Conservation (phyloP, 169 alveolate genomes). For the Cryptosporidium meleagridis region DNA sequence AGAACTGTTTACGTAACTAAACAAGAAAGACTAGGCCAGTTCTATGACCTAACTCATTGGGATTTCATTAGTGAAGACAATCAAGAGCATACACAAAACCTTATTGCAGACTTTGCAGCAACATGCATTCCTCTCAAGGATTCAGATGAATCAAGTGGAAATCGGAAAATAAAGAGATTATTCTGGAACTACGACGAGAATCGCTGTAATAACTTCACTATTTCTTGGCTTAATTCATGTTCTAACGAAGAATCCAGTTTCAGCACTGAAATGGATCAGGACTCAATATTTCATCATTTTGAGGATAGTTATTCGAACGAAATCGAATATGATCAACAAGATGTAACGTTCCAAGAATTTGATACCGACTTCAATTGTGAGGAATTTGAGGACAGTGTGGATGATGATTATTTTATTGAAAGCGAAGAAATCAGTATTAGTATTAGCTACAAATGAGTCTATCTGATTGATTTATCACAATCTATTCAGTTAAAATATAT, state of each 20-base stretch:
- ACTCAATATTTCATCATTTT: conserved; percentile 8
- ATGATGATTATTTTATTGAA: conserved; percentile 18
- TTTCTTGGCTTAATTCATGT: conserved; percentile 56
- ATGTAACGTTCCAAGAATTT: neutral
- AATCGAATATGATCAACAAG: conserved; percentile 13
- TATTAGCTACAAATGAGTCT: conserved; percentile 2
- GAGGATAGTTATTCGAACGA: neutral
- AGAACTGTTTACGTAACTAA: conserved; percentile 62
- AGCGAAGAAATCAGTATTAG: conserved; percentile 23
- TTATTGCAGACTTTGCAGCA: conserved; percentile 67
- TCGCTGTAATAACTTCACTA: conserved; percentile 19
- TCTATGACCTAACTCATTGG: conserved; percentile 37
- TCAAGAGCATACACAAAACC: conserved; percentile 33
- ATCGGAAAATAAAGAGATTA: conserved; percentile 51
- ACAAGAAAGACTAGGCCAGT: conserved; percentile 70
- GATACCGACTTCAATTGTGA: conserved; percentile 14
- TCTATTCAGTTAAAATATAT: neutral
- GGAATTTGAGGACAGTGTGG: neutral
- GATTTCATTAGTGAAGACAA: conserved; percentile 30
- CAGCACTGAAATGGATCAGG: conserved; percentile 14
- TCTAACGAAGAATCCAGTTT: conserved; percentile 24
- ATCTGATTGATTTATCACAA: neutral
- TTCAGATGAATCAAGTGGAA: conserved; percentile 33
- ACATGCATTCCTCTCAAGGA: conserved; percentile 66
- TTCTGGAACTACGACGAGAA: conserved; percentile 56